These are phyloP conservation scores for Wickerhamomyces strasburgensis DNA, from an alignment of 805 yeast genomes.

Conservation along the genomic window DNA sequence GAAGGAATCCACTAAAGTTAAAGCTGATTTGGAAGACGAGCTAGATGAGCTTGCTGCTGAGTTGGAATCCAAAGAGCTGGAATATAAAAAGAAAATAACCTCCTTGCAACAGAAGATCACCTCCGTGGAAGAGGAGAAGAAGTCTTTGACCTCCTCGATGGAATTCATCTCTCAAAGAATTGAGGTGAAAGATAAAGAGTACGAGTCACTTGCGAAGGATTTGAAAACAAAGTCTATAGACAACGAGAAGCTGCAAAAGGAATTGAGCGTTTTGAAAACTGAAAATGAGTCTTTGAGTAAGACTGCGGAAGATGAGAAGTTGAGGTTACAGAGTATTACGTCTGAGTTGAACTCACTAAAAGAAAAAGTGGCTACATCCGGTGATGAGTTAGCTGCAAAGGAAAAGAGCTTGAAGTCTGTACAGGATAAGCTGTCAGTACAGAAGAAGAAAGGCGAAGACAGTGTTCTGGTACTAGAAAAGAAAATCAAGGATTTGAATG, in stretches of 20 bases:
- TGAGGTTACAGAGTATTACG: not conserved
- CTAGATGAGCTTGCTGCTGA: constrained; percentile 25
- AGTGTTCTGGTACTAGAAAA: constrained; percentile 24
- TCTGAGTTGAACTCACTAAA: constrained; percentile 1
- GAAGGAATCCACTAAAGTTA: constrained; percentile 5
- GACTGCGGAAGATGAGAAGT: not conserved
- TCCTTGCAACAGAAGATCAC: constrained; percentile 24
- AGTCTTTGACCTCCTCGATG: constrained; percentile 28
- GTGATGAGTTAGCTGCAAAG: constrained; percentile 9
- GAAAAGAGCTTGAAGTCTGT: constrained; percentile 14
- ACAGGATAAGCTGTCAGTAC: constrained; percentile 18
- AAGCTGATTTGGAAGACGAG: constrained; percentile 18
- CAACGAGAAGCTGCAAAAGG: constrained; percentile 5
- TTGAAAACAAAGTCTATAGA: constrained; percentile 10
- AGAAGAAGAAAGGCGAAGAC: constrained; percentile 16
- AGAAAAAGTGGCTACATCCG: constrained; percentile 3
- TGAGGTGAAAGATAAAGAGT: constrained; percentile 23
- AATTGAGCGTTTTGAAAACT: not conserved
- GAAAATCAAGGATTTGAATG: constrained; percentile 28
- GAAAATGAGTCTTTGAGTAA: constrained; percentile 3
- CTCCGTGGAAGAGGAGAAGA: constrained; percentile 28
- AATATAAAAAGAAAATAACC: constrained; percentile 21
- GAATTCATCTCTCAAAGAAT: constrained; percentile 30
- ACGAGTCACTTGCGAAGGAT: constrained; percentile 14
- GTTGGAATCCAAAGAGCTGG: constrained; percentile 26